These are phyloP conservation scores for Pythium periplocum DNA, from an alignment of 352 stramenopile genomes.

Conservation along the genomic window DNA sequence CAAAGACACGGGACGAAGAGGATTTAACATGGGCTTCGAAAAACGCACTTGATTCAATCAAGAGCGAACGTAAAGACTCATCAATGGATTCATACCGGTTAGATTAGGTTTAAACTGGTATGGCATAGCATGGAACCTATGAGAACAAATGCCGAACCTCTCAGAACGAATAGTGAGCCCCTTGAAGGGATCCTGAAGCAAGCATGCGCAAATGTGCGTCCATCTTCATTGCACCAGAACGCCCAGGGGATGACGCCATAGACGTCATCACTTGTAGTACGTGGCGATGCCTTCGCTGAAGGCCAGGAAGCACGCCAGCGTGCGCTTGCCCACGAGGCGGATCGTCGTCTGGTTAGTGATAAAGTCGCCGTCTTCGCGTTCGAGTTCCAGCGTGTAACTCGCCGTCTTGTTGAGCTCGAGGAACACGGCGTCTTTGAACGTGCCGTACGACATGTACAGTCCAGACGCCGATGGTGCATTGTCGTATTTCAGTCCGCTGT, in stretches of 20 bases:
- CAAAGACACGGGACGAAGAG: too few relatives aligned
- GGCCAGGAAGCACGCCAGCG: constrained; percentile 14
- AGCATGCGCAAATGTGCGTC: not conserved
- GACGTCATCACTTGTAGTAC: constrained; percentile 3
- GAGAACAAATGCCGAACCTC: too few relatives aligned
- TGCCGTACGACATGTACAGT: constrained; percentile 66
- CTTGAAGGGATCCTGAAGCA: not conserved
- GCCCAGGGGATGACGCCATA: not conserved
- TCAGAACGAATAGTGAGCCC: too few relatives aligned
- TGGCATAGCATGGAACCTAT: too few relatives aligned
- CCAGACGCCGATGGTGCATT: constrained; percentile 35
- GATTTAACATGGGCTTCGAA: too few relatives aligned
- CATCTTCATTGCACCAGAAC: not conserved
- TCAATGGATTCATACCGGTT: too few relatives aligned
- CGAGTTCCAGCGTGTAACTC: constrained; percentile 61
- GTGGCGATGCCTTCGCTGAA: constrained; percentile 13
- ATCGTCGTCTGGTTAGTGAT: constrained; percentile 52
- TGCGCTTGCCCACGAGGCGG: constrained; percentile 32
- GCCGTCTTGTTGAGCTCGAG: constrained; percentile 54
- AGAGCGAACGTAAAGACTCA: too few relatives aligned
- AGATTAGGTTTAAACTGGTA: too few relatives aligned
- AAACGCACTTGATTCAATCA: too few relatives aligned
- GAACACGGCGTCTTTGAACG: constrained; percentile 62
- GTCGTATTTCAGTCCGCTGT: constrained; percentile 25
- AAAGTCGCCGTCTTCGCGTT: constrained; percentile 48